These are phyloP conservation scores for Aspergillus tamarii DNA, from an alignment of 2,329 filamentous ascomycete species.

Conservation along the genomic window DNA sequence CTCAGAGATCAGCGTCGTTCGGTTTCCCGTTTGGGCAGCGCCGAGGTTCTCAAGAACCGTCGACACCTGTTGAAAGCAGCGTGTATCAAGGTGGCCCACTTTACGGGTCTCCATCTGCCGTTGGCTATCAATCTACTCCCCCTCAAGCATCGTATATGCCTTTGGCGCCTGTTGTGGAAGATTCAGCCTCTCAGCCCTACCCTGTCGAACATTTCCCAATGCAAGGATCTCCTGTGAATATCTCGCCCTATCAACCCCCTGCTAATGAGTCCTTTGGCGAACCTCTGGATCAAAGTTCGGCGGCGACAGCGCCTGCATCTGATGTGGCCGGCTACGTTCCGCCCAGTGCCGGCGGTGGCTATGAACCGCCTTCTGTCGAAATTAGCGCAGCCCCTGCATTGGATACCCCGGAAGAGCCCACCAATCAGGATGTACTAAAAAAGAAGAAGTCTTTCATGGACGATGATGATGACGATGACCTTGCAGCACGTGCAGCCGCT, in stretches of 20 bases:
- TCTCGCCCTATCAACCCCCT: slow-evolving; percentile 33
- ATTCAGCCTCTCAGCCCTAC: slow-evolving; percentile 32
- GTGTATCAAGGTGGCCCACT: slow-evolving; percentile 34
- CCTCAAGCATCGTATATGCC: slow-evolving; percentile 43
- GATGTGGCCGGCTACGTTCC: slow-evolving; percentile 40
- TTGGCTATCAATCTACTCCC: slow-evolving; percentile 41
- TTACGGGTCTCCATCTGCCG: slow-evolving; percentile 37
- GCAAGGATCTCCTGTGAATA: slow-evolving; percentile 30
- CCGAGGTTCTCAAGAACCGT: slow-evolving; percentile 42
- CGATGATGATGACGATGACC: slow-evolving; percentile 73
- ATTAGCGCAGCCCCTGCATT: slow-evolving; percentile 36
- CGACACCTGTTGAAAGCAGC: slow-evolving; percentile 36
- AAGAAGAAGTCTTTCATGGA: slow-evolving; percentile 83
- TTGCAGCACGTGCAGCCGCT: slow-evolving; percentile 57
- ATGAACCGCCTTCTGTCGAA: slow-evolving; percentile 44
- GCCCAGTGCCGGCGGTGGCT: slow-evolving; percentile 30
- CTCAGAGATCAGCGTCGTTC: slow-evolving; percentile 47
- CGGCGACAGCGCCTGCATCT: slow-evolving; percentile 24
- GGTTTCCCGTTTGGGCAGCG: slow-evolving; percentile 38
- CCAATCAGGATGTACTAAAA: slow-evolving; percentile 61
- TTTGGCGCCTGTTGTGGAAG: slow-evolving; percentile 45
- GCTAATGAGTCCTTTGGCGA: slow-evolving; percentile 26
- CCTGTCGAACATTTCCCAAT: slow-evolving; percentile 20
- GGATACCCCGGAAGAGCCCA: slow-evolving; percentile 56
- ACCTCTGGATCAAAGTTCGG: slow-evolving; percentile 23